These are phyloP conservation scores for Botrytis fragariae DNA, from an alignment of 2,329 filamentous ascomycete genomes.

Conservation along the genomic window DNA sequence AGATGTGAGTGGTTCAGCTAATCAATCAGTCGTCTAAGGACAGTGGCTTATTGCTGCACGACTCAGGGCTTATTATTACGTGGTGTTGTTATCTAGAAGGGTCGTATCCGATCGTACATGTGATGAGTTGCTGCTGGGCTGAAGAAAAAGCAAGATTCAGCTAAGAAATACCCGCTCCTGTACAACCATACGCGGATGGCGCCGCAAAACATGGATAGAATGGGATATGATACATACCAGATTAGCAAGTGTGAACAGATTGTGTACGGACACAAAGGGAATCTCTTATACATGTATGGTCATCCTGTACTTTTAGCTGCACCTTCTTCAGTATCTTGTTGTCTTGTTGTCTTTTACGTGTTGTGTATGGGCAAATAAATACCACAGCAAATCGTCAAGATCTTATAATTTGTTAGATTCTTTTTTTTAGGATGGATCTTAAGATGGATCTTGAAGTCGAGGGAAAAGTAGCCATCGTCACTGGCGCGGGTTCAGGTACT, in stretches of 20 bases:
- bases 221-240: neutral
- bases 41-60: neutral
- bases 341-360: no score
- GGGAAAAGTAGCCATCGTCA: conserved; percentile 30
- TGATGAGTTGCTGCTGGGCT: neutral
- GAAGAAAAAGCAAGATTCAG: neutral
- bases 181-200: neutral
- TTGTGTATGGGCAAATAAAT: neutral
- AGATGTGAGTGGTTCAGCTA: neutral
- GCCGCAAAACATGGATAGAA: neutral
- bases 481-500: conserved; percentile 40
- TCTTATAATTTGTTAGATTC: neutral
- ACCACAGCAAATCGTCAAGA: neutral
- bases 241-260: neutral
- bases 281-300: neutral
- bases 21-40: neutral
- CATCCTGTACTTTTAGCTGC: neutral
- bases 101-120: neutral
- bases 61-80: neutral
- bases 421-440: no score
- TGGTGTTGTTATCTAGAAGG: neutral
- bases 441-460: conserved; percentile 2
- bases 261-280: neutral
- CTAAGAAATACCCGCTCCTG: neutral
- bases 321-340: neutral